Conservation (phyloP, 352 stramenopile genomes). For the Globisporangium splendens region DNA sequence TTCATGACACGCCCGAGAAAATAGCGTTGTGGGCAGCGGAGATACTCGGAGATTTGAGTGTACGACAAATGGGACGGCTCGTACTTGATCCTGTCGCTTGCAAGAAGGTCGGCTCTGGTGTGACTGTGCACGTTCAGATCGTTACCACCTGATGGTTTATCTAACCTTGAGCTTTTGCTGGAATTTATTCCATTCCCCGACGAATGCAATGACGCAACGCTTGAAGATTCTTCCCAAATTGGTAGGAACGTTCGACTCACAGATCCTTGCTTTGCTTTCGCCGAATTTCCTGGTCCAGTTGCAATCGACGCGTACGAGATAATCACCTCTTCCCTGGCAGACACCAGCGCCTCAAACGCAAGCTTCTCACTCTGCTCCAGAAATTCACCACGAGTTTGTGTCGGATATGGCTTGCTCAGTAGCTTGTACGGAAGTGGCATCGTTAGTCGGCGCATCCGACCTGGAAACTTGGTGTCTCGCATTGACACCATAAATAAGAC, state of each 20-base stretch:
- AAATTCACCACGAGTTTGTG: conserved; percentile 55
- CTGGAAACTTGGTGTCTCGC: conserved; percentile 76
- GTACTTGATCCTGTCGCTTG: conserved; percentile 19
- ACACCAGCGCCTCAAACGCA: conserved; percentile 40
- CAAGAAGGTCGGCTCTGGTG: background rate
- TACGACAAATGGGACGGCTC: conserved; percentile 71
- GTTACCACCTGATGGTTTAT: background rate
- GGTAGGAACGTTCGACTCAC: conserved; percentile 30
- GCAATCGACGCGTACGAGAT: conserved; percentile 49
- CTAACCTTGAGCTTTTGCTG: background rate
- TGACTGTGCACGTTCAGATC: background rate
- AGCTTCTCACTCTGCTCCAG: conserved; percentile 43
- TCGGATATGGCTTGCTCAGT: conserved; percentile 43
- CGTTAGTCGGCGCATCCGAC: conserved; percentile 66
- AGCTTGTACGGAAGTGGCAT: conserved; percentile 52
- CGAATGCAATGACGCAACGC: background rate
- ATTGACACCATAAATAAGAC: conserved; percentile 62
- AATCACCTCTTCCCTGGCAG: conserved; percentile 31
- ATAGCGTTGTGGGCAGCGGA: conserved; percentile 76
- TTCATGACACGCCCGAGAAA: conserved; percentile 70
- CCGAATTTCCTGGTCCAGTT: background rate
- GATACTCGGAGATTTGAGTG: conserved; percentile 78
- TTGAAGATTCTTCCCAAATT: conserved; percentile 17
- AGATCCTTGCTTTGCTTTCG: conserved; percentile 16
- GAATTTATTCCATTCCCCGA: background rate